A percentile compares a stretch with the other conserved stretches of the same genome.
Conservation (phyloP, 495 filamentous ascomycete genomes). For the Parathielavia hyrcaniae region DNA sequence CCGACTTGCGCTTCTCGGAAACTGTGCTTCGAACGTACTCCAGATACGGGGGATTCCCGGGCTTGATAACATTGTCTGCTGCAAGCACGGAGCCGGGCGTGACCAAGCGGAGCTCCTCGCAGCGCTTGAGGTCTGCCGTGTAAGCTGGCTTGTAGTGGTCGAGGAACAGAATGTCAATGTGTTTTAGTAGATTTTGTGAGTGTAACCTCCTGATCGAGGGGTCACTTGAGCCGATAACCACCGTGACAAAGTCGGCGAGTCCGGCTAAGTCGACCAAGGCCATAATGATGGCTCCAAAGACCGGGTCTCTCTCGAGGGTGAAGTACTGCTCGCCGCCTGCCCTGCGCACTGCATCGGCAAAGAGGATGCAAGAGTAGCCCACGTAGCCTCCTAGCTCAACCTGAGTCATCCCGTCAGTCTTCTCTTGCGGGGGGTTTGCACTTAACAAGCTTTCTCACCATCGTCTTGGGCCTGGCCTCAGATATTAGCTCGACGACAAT, state of each 20-base stretch:
- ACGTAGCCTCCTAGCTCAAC: background rate
- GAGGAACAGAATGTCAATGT: background rate
- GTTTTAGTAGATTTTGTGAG: background rate
- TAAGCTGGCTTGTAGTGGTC: background rate
- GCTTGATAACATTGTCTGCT: background rate
- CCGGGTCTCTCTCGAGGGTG: background rate
- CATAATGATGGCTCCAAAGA: background rate
- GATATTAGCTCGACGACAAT: no score
- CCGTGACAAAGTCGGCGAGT: background rate
- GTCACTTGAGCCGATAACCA: background rate
- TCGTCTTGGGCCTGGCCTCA: no score
- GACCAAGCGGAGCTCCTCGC: background rate
- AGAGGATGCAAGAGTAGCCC: background rate
- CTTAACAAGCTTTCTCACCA: no score
- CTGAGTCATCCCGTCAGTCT: no score
- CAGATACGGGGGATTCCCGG: background rate
- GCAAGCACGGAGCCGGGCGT: background rate
- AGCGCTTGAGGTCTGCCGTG: background rate
- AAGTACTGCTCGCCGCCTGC: background rate
- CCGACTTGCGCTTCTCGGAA: background rate
- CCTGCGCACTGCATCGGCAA: background rate
- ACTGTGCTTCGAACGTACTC: background rate
- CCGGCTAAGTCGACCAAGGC: background rate
- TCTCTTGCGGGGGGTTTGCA: no score
- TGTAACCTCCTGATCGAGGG: background rate